phyloP scores from a whole-genome alignment of 768 basidiomycete species.

The Auriscalpium vulgare region DNA sequence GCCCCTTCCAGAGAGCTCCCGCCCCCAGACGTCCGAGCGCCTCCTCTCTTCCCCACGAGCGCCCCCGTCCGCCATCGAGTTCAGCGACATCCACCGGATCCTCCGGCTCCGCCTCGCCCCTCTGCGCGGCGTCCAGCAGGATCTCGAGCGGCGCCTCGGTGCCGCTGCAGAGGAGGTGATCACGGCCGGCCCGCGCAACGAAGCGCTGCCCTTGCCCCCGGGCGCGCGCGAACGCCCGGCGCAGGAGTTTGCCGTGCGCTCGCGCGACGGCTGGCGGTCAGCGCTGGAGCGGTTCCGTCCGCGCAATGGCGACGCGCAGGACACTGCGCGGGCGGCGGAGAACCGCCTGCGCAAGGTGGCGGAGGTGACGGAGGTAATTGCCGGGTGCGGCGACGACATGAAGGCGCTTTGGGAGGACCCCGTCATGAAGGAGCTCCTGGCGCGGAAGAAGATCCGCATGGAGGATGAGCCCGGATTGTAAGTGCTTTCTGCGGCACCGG shows the following conservation, averaged over 20 bases:
- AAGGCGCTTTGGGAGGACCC: conserved; percentile 56
- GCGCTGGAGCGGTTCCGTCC: conserved; percentile 12
- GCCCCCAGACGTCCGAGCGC: neutral
- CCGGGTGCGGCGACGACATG: conserved; percentile 56
- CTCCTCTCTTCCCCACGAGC: conserved; percentile 4
- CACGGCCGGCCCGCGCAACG: neutral
- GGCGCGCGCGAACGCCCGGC: neutral
- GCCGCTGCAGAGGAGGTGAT: conserved; percentile 21
- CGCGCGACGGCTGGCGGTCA: conserved; percentile 15
- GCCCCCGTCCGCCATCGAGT: conserved; percentile 21
- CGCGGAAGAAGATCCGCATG: conserved; percentile 40
- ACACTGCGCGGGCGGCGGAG: conserved; percentile 8
- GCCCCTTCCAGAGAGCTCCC: neutral
- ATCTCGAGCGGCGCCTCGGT: conserved; percentile 55
- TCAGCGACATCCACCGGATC: conserved; percentile 43
- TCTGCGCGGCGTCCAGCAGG: conserved; percentile 50
- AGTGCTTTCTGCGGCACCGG: conserved; percentile 20
- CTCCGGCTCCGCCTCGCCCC: conserved; percentile 49
- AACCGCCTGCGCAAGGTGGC: conserved; percentile 22
- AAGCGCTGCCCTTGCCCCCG: neutral
- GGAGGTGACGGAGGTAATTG: conserved; percentile 43
- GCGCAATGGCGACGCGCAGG: conserved; percentile 6
- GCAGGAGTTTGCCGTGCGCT: conserved; percentile 11
- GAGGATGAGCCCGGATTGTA: conserved; percentile 65
- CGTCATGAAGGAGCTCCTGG: conserved; percentile 43